Evolutionary conservation across 139 green algal genomes (phyloP).

Genomic region (Tetratostichococcus sp.): DNA sequence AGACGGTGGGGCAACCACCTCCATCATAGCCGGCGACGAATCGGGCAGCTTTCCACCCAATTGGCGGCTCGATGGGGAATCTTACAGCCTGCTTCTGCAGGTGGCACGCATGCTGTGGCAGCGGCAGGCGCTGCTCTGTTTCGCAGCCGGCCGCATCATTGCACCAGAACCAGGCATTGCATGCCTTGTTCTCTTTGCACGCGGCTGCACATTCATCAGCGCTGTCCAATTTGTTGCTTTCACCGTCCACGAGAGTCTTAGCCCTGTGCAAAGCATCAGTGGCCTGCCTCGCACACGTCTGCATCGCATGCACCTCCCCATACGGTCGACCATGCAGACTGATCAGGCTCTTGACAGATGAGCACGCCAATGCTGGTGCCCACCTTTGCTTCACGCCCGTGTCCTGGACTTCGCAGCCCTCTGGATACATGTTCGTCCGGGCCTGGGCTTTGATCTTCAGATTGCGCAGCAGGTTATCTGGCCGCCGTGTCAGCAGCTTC

Average conservation of each 20-base stretch:
- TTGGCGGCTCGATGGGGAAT: background rate
- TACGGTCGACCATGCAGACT: background rate
- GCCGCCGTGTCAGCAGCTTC: background rate
- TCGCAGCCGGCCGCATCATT: background rate
- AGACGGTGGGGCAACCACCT: too few species aligned
- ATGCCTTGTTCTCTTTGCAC: background rate
- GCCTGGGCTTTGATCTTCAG: background rate
- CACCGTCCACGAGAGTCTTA: background rate
- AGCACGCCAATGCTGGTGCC: too few species aligned
- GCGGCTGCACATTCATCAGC: background rate
- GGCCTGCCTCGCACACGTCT: too few species aligned
- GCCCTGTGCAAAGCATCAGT: background rate
- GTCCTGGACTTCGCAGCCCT: background rate
- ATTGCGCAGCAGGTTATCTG: background rate
- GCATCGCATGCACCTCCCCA: too few species aligned
- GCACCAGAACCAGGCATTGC: background rate
- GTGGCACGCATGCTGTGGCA: background rate
- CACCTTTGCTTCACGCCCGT: background rate
- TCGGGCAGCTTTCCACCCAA: background rate
- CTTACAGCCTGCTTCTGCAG: background rate
- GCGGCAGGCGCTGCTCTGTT: background rate
- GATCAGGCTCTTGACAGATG: background rate
- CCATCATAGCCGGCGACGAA: background rate
- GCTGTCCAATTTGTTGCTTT: background rate
- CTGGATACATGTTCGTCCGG: background rate